phyloP scores from a whole-genome alignment of 192 early-diverging fungal species.

The Coemansia sp. region DNA sequence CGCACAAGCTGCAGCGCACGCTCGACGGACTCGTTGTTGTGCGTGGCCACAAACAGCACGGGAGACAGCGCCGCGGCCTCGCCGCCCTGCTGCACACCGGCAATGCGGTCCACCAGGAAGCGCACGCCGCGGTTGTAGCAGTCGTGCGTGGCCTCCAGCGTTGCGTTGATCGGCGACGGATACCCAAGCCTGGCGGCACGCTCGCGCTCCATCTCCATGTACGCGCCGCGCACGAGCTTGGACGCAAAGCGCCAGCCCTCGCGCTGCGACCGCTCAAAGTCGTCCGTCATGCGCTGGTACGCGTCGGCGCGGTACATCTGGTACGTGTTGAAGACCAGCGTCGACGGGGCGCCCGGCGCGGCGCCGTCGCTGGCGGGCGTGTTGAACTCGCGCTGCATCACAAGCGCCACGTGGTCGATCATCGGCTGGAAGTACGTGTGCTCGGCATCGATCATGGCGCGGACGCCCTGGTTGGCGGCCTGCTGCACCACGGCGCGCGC shows the following conservation, averaged over 20 bases:
- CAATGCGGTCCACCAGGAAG: conserved; percentile 66
- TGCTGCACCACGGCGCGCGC: conserved; percentile 65
- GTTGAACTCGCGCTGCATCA: conserved; percentile 74
- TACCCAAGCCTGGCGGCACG: conserved; percentile 69
- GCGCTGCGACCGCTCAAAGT: conserved; percentile 66
- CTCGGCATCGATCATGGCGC: conserved; percentile 91
- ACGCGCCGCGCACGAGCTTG: conserved; percentile 88
- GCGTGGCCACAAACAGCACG: conserved; percentile 81
- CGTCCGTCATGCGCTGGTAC: conserved; percentile 60
- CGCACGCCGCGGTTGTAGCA: conserved; percentile 79
- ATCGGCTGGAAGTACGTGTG: conserved; percentile 91
- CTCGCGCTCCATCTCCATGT: conserved; percentile 74
- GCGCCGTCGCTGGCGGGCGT: conserved; percentile 1
- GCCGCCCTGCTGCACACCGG: conserved; percentile 28
- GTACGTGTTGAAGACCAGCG: conserved; percentile 90
- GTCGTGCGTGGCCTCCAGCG: conserved; percentile 76
- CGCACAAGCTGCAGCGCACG: conserved; percentile 65
- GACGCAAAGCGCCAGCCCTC: conserved; percentile 76
- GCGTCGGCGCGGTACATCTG: conserved; percentile 91
- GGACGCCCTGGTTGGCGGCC: conserved; percentile 64
- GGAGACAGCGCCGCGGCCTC: conserved; percentile 32
- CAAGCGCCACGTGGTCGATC: conserved; percentile 80
- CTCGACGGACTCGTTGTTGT: conserved; percentile 82
- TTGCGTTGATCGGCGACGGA: conserved; percentile 79
- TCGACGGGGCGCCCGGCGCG: conserved; percentile 31